Evolutionary conservation across 2,329 filamentous ascomycete genomes (phyloP), one percentile per base, ranked within the genome.

Genomic region (Penicillium sp.): DNA sequence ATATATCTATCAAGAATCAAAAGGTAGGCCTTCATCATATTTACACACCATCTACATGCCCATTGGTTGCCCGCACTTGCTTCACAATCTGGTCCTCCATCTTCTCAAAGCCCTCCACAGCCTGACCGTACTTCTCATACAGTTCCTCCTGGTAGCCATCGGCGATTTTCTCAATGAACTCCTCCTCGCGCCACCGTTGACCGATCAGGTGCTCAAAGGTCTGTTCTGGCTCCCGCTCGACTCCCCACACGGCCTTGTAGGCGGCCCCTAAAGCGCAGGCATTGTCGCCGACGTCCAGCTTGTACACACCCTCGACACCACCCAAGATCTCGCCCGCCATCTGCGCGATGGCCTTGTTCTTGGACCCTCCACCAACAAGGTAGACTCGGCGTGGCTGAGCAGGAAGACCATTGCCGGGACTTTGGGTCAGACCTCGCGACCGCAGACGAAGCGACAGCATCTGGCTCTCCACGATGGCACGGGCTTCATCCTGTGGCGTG

Each of bases 161-260:
- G 27, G 83, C 86, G 30, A 95, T 82, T 68, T 78, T 85, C 67
- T 85, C 78, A 9, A 95, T 82, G 48, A 89, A 87, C 1, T 80
- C 81, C 49, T 83, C 81, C 66, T 95, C 90, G 44, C 77, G 79
- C 92, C 92, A 98, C 46, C 92, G 73, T 57, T 71, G 71, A 6
- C 84, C 86, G 45, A 98, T 82, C 47, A 95, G 72, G 44, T 90
- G 82, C 60, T 96, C 92, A 67, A 96, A 96, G 3, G 76, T 85
- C 74, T 94, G 81, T 12, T 71, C 73, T 0, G 52, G 61, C 15
- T 65, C 63, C 32, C 85, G 71, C 70, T 92, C 87, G 38, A 87
- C 72, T 1, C 84, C 88, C 92, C 92, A 98, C 0, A 94, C 81
- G 10, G 92, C 90, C 69, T 96, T 96, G 68, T 96, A 95, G 16